Evolutionary conservation across 768 basidiomycete genomes (phyloP).

Genomic region (Boletellus sp.): DNA sequence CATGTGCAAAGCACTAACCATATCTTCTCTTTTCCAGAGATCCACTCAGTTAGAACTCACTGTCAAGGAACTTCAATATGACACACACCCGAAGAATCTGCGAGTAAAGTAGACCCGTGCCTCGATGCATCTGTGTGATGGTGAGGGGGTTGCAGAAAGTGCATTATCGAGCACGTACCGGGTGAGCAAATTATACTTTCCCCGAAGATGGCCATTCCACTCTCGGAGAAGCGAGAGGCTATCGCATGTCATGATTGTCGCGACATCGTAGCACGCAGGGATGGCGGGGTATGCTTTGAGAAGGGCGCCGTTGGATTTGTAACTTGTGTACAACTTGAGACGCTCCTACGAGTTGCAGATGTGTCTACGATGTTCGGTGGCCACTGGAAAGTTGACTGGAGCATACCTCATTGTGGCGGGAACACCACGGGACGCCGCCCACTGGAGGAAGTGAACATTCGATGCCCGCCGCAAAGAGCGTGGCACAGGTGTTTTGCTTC

Average conservation of each 20-base stretch:
- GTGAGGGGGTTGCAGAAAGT: background rate
- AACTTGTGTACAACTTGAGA: slow-evolving; percentile 35
- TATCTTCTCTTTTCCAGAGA: slow-evolving; percentile 16
- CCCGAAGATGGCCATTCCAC: slow-evolving; percentile 32
- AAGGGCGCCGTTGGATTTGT: slow-evolving; percentile 33
- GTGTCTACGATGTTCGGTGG: too few species aligned
- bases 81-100: slow-evolving; percentile 38
- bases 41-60: background rate
- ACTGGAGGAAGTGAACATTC: slow-evolving; percentile 11
- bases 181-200: slow-evolving; percentile 33
- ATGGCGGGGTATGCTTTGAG: slow-evolving; percentile 30
- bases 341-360: slow-evolving; percentile 23
- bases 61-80: background rate
- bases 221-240: slow-evolving; percentile 30
- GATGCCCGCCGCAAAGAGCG: slow-evolving; percentile 12
- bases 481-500: slow-evolving; percentile 16
- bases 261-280: slow-evolving; percentile 23
- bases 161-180: slow-evolving; percentile 16
- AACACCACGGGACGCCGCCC: slow-evolving; percentile 23
- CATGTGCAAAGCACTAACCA: slow-evolving; percentile 8
- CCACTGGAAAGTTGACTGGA: background rate
- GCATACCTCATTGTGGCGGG: slow-evolving; percentile 31
- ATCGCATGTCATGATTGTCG: slow-evolving; percentile 26
- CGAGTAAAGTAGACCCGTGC: slow-evolving; percentile 38
- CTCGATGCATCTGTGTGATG: slow-evolving; percentile 33